phyloP scores from a whole-genome alignment of 2,329 filamentous ascomycete genomes.

The Fusarium coffeatum region DNA sequence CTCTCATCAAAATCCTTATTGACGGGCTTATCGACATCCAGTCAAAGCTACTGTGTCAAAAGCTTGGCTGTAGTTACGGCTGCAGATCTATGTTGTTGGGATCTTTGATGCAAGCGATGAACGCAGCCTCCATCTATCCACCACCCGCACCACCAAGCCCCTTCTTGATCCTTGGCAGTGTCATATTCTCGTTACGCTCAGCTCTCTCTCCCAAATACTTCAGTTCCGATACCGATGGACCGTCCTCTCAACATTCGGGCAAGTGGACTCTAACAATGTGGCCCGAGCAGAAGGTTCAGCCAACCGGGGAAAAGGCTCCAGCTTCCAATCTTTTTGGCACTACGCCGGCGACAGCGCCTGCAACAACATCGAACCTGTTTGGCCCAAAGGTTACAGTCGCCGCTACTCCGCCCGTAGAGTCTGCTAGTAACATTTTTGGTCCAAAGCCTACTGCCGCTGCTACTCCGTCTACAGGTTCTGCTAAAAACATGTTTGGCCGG shows the following conservation, averaged over 20 bases:
- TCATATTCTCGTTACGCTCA: background rate
- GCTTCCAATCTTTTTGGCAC: too few species aligned
- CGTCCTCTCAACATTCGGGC: background rate
- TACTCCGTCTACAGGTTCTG: too few species aligned
- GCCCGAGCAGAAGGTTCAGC: background rate
- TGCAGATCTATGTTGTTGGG: background rate
- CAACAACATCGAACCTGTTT: background rate
- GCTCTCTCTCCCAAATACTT: background rate
- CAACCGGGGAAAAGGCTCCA: background rate
- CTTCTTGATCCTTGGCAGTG: background rate
- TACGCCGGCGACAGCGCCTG: too few species aligned
- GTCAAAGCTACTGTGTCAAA: background rate
- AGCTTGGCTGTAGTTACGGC: background rate
- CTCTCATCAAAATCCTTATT: accelerated
- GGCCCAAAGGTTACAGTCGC: background rate
- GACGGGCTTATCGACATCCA: background rate
- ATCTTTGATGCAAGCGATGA: background rate
- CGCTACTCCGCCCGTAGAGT: too few species aligned
- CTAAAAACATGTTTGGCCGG: too few species aligned
- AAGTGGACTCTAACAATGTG: background rate
- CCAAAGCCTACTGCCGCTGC: too few species aligned
- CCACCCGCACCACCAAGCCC: background rate
- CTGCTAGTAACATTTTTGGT: too few species aligned
- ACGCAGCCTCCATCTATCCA: background rate
- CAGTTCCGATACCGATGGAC: background rate